A percentile compares a stretch with the other conserved stretches of the same genome.
Evolutionary conservation across 2,329 filamentous ascomycete genomes (phyloP).

Genomic region (Volutella citrinella): DNA sequence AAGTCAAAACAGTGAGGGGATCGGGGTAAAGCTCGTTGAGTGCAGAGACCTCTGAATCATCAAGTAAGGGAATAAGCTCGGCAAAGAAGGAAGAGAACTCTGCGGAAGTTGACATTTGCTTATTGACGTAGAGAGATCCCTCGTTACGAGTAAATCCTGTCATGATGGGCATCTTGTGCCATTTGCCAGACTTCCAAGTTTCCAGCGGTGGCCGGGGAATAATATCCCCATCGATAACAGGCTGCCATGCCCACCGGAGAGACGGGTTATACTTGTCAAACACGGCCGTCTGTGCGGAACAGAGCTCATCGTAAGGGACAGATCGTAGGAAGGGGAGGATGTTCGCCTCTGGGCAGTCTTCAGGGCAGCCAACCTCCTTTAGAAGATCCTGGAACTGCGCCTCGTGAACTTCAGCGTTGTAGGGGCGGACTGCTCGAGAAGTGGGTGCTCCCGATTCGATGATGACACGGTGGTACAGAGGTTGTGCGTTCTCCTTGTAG

Average conservation of each 20-base stretch:
- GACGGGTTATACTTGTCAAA: constrained; percentile 43
- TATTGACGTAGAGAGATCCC: constrained; percentile 62
- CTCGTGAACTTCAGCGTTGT: constrained; percentile 58
- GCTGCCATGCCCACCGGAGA: constrained; percentile 62
- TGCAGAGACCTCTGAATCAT: constrained; percentile 45
- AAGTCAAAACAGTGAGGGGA: constrained; percentile 34
- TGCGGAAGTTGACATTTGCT: constrained; percentile 39
- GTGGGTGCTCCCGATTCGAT: constrained; percentile 55
- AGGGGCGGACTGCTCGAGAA: constrained; percentile 49
- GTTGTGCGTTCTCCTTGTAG: constrained; percentile 37
- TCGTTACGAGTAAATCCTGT: constrained; percentile 71
- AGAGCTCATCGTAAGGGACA: constrained; percentile 25
- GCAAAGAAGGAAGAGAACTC: constrained; percentile 61
- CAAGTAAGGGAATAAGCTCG: constrained; percentile 56
- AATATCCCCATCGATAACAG: constrained; percentile 60
- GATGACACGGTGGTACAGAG: constrained; percentile 51
- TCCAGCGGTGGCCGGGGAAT: constrained; percentile 57
- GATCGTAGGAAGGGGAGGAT: constrained; percentile 50
- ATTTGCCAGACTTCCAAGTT: constrained; percentile 43
- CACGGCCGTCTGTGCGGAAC: constrained; percentile 38
- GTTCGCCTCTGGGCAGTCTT: constrained; percentile 8
- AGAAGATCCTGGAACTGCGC: constrained; percentile 44
- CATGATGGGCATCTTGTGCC: constrained; percentile 44
- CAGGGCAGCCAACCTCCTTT: constrained; percentile 9
- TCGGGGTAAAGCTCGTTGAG: constrained; percentile 62